Conservation (phyloP, 1,139 yeast genomes). For the Pichia sp. region DNA sequence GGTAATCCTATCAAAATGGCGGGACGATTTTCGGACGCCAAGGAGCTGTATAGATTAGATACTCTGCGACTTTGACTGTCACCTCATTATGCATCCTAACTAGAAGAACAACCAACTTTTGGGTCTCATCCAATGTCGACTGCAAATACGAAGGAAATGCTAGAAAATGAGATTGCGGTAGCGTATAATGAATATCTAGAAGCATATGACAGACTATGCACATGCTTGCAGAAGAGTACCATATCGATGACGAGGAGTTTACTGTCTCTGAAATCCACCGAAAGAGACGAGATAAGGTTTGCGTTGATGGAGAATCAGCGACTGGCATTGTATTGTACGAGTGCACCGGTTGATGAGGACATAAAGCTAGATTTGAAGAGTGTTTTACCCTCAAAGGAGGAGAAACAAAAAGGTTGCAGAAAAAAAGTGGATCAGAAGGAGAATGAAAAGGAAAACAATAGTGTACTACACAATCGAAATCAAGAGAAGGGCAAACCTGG, state of each 20-base stretch:
- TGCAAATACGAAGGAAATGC: neutral
- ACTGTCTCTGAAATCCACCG: constrained; percentile 12
- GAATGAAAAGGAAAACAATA: neutral
- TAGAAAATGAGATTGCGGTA: neutral
- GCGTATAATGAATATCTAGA: constrained; percentile 12
- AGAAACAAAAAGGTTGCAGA: too few relatives aligned
- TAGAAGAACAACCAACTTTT: too few relatives aligned
- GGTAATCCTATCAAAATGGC: too few relatives aligned
- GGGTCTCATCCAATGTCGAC: neutral
- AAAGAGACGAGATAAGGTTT: constrained; percentile 17
- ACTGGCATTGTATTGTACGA: constrained; percentile 5
- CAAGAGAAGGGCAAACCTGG: neutral
- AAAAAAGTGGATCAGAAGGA: too few relatives aligned
- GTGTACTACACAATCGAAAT: neutral
- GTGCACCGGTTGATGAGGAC: neutral
- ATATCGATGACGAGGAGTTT: constrained; percentile 5
- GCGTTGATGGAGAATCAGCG: constrained; percentile 9
- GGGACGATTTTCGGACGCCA: too few relatives aligned
- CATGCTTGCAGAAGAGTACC: neutral
- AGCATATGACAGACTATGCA: constrained; percentile 2
- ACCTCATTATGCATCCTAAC: neutral
- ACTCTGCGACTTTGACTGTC: too few relatives aligned
- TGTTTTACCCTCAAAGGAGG: neutral
- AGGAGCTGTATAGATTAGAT: too few relatives aligned
- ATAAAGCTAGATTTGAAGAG: constrained; percentile 1